Evolutionary conservation across 2,329 filamentous ascomycete species (phyloP), one percentile per base, ranked within the genome.

Genomic region (Calonectria henricotiae): DNA sequence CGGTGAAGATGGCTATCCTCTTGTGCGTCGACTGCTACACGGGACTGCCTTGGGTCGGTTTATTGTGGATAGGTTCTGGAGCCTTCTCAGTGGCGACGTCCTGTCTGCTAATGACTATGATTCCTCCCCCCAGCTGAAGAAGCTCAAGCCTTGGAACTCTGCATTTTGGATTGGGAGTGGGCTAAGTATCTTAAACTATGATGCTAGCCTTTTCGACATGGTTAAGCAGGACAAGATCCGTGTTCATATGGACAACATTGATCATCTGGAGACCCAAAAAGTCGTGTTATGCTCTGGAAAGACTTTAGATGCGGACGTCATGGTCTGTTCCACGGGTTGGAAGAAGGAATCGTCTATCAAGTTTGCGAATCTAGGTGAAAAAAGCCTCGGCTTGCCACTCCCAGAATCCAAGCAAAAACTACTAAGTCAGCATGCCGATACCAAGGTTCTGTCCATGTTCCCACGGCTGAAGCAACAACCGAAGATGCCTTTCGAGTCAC

Each of bases 261-360:
- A 80, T 0, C 75, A 79, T 0, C 75, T 90, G 1, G 79, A 80
- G 2, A 69, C 79, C 0, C 77, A 81, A 3, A 81, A 79, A 0
- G 82, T 89, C 0, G 71, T 83, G 13, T 80, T 90, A 1, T 80
- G 82, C 1, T 82, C 82, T 12, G 86, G 85, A 0, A 80, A 79
- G 0, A 68, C 70, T 0, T 63, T 89, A 1, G 72, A 82, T 0
- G 79, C 85, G 0, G 86, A 89, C 68, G 84, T 82, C 0, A 72
- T 90, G 0, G 79, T 89, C 6, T 87, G 84, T 67, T 83, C 84
- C 2, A 90, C 88, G 0, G 88, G 88, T 1, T 90, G 88, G 88
- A 83, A 84, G 63, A 81, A 83, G 61, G 79, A 80, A 12, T 81
- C 85, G 0, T 78, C 84, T 0, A 78, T 90, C 61, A 83, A 83